Evolutionary conservation across 306 rosid genomes (phyloP).

Genomic region (Mucuna pruriens): DNA sequence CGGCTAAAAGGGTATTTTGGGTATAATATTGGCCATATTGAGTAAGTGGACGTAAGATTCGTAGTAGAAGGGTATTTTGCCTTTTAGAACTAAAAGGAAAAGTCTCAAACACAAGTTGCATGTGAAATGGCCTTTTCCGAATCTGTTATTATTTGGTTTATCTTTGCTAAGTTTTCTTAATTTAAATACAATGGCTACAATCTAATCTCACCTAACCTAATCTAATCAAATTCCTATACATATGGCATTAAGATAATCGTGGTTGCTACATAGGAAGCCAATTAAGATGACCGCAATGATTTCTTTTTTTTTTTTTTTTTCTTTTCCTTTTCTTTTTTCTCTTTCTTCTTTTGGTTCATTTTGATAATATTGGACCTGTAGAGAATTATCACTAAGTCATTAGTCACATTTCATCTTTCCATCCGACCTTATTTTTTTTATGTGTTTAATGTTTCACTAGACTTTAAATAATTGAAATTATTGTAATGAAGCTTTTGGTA

Average conservation of each 20-base stretch:
- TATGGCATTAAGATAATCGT: background rate
- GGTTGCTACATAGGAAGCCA: background rate
- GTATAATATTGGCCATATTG: background rate
- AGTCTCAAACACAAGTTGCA: conserved; percentile 26
- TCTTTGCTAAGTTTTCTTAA: background rate
- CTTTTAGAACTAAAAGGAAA: background rate
- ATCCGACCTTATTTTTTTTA: background rate
- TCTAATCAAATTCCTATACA: background rate
- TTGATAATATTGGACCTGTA: background rate
- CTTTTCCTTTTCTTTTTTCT: background rate
- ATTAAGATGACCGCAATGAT: background rate
- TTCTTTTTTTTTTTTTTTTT: background rate
- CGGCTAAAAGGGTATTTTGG: background rate
- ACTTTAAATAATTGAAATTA: background rate
- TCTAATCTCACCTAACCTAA: background rate
- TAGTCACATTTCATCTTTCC: background rate
- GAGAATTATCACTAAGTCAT: background rate
- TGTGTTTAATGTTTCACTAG: background rate
- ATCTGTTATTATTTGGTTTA: background rate
- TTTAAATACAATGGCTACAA: background rate
- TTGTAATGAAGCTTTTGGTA: background rate
- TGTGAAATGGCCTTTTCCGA: conserved; percentile 4
- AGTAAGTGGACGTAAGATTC: background rate
- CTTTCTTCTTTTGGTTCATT: background rate
- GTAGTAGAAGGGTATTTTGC: background rate